Evolutionary conservation across 352 stramenopile genomes (phyloP).

Genomic region (Globisporangium lucens): DNA sequence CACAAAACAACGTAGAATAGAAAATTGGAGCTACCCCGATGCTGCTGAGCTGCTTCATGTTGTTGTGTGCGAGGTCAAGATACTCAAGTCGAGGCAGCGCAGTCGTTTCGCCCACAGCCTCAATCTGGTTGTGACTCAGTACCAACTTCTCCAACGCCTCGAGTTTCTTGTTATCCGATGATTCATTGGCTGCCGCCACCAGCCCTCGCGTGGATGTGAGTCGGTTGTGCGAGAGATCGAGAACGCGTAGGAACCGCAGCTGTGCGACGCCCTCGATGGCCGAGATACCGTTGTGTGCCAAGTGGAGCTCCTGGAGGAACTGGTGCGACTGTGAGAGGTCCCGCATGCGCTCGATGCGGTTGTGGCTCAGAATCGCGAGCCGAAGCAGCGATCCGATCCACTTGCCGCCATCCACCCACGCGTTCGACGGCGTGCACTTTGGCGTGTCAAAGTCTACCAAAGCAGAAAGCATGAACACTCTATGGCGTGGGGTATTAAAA

Average conservation of each 20-base stretch:
- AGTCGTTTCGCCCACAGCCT: slow-evolving; percentile 39
- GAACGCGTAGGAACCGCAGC: slow-evolving; percentile 58
- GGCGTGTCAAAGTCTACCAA: slow-evolving; percentile 57
- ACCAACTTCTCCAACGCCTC: slow-evolving; percentile 48
- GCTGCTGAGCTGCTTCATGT: slow-evolving; percentile 32
- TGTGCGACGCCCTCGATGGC: slow-evolving; percentile 45
- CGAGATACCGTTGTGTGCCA: slow-evolving; percentile 56
- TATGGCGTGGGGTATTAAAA: background rate
- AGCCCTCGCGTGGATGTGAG: slow-evolving; percentile 39
- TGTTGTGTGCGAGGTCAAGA: slow-evolving; percentile 61
- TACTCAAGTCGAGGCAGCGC: slow-evolving; percentile 43
- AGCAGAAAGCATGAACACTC: background rate
- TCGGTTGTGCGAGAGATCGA: slow-evolving; percentile 70
- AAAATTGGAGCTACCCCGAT: slow-evolving; percentile 30
- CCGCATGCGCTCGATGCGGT: slow-evolving; percentile 51
- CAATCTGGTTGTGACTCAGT: slow-evolving; percentile 57
- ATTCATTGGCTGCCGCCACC: background rate
- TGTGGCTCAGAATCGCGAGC: slow-evolving; percentile 45
- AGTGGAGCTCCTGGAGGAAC: slow-evolving; percentile 62
- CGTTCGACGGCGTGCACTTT: slow-evolving; percentile 43
- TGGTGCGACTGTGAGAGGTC: slow-evolving; percentile 45
- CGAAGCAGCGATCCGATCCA: slow-evolving; percentile 70
- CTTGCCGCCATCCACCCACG: slow-evolving; percentile 50
- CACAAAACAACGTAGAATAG: background rate
- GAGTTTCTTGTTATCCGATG: slow-evolving; percentile 16